phyloP scores from a whole-genome alignment of 1,284 basidiomycete genomes.

The Rhodotorula sp. region DNA sequence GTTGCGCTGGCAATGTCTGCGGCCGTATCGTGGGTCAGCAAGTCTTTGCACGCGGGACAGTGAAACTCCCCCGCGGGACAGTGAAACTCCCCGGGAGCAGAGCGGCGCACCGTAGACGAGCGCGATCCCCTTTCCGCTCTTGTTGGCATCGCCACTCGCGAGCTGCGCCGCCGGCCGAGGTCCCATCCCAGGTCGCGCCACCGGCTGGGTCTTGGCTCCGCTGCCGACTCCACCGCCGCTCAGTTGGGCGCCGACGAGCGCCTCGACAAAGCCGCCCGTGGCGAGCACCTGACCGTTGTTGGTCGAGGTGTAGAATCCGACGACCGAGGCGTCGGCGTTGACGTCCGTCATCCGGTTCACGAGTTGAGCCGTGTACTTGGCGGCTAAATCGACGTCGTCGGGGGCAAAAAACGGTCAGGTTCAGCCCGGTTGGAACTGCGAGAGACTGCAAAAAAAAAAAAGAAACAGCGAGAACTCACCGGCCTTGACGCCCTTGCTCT shows the following conservation, averaged over 20 bases:
- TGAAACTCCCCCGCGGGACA: no score
- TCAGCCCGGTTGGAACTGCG: no score
- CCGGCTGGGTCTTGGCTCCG: constrained; percentile 56
- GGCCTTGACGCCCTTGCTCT: constrained; percentile 68
- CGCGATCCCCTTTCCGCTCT: constrained; percentile 70
- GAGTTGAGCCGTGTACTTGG: constrained; percentile 75
- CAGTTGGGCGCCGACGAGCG: constrained; percentile 83
- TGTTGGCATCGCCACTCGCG: constrained; percentile 44
- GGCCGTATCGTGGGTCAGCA: no score
- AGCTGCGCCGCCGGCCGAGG: constrained; percentile 22
- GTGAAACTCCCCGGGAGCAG: no score
- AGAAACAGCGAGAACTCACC: constrained; percentile 31
- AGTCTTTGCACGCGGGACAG: neutral
- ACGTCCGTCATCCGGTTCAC: constrained; percentile 84
- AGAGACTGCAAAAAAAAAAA: neutral
- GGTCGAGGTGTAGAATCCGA: constrained; percentile 94
- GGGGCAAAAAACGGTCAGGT: neutral
- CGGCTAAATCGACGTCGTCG: constrained; percentile 22
- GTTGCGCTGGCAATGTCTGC: constrained; percentile 57
- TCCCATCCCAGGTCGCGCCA: constrained; percentile 29
- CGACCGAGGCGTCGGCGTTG: constrained; percentile 87
- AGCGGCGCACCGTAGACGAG: constrained; percentile 73
- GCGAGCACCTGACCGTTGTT: constrained; percentile 52
- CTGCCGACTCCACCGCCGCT: constrained; percentile 67
- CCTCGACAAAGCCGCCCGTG: constrained; percentile 85